Evolutionary conservation across 2,329 filamentous ascomycete genomes (phyloP).

Genomic region (Coleophoma cylindrospora): DNA sequence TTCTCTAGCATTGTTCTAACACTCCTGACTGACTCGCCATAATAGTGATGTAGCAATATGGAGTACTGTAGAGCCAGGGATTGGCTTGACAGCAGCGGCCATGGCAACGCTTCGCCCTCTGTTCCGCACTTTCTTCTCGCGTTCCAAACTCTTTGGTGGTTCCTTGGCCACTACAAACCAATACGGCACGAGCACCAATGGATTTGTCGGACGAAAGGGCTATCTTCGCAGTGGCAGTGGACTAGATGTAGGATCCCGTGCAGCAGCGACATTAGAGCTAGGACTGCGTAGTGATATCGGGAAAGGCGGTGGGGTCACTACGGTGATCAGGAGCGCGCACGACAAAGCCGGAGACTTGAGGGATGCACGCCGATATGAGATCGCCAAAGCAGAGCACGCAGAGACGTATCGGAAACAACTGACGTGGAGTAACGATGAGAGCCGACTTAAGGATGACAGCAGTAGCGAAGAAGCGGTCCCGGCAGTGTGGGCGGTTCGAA

Average conservation of each 20-base stretch:
- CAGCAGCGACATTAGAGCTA: conserved; percentile 1
- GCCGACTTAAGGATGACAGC: conserved; percentile 4
- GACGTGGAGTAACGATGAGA: conserved; percentile 4
- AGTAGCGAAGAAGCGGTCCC: conserved; percentile 7
- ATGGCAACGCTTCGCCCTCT: conserved; percentile 21
- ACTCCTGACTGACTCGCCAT: neutral
- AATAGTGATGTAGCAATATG: conserved; percentile 15
- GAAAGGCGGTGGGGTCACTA: conserved; percentile 6
- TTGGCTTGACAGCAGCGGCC: conserved; percentile 16
- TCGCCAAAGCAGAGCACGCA: neutral
- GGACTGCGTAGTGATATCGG: conserved; percentile 8
- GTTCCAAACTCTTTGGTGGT: conserved; percentile 9
- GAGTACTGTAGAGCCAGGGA: conserved; percentile 18
- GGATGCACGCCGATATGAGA: neutral
- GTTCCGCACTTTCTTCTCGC: conserved; percentile 14
- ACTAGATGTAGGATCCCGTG: neutral
- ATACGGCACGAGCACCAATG: neutral
- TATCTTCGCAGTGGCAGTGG: conserved; percentile 7
- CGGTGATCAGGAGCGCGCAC: conserved; percentile 7
- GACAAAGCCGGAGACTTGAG: neutral
- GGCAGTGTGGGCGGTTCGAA: conserved; percentile 5
- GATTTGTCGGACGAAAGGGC: neutral
- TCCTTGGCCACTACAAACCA: neutral
- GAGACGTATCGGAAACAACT: neutral
- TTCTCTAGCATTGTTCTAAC: too few species aligned